Conservation (phyloP, 2,329 filamentous ascomycete species). For the Paecilomyces formosus region DNA sequence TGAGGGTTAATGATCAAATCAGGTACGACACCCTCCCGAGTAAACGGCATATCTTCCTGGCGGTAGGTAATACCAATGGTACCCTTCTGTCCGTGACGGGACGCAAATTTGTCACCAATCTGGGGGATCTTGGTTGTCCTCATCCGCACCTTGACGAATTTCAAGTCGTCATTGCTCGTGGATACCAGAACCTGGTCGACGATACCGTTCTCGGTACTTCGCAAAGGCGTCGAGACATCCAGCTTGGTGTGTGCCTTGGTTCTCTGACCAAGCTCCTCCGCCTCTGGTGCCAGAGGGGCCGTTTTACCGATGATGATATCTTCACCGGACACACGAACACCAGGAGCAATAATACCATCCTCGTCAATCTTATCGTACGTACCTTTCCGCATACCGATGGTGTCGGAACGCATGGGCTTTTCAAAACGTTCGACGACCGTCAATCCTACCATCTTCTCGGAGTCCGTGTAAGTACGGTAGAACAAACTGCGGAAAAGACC, state of each 20-base stretch:
- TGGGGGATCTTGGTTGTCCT: constrained; percentile 96
- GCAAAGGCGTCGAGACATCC: constrained; percentile 88
- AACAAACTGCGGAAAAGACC: constrained; percentile 96
- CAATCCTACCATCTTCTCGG: constrained; percentile 92
- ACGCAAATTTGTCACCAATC: constrained; percentile 98
- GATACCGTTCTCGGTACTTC: constrained; percentile 95
- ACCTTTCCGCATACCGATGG: constrained; percentile 84
- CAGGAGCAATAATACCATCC: constrained; percentile 89
- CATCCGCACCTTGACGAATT: constrained; percentile 96
- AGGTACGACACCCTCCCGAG: constrained; percentile 78
- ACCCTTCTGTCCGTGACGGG: constrained; percentile 97
- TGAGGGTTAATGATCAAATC: constrained; percentile 99
- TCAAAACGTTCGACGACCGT: constrained; percentile 91
- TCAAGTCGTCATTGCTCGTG: constrained; percentile 87
- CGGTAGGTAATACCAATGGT: constrained; percentile 98
- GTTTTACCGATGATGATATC: constrained; percentile 99
- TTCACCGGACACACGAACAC: constrained; percentile 89
- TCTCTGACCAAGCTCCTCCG: constrained; percentile 86
- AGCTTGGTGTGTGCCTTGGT: constrained; percentile 86
- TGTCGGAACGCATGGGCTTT: constrained; percentile 83
- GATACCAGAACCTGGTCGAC: constrained; percentile 90
- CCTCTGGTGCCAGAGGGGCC: constrained; percentile 84
- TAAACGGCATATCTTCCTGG: constrained; percentile 98
- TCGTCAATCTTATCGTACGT: constrained; percentile 97
- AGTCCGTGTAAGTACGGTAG: constrained; percentile 95